Evolutionary conservation across 2,329 filamentous ascomycete genomes (phyloP).

Genomic region (Aspergillus sp.): DNA sequence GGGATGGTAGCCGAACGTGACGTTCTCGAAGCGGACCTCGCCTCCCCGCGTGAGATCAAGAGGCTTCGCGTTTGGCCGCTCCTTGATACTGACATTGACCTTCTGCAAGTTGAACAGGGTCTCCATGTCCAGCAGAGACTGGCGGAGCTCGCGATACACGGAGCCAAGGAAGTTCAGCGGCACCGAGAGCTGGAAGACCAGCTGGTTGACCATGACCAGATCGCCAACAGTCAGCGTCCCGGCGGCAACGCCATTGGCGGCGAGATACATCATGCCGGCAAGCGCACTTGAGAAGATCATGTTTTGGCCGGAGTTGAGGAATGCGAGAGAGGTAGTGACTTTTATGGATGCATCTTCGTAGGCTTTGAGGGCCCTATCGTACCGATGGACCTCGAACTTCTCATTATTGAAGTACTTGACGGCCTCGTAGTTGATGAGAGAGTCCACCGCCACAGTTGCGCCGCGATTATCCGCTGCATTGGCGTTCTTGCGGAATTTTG

Average conservation of each 20-base stretch:
- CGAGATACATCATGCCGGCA: slow-evolving; percentile 97
- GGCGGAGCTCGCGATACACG: slow-evolving; percentile 88
- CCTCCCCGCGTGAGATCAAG: slow-evolving; percentile 67
- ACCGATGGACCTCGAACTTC: slow-evolving; percentile 81
- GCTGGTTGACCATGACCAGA: slow-evolving; percentile 96
- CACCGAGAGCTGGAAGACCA: slow-evolving; percentile 95
- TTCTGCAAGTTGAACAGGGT: slow-evolving; percentile 96
- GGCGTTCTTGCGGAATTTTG: slow-evolving; percentile 87
- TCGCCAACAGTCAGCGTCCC: slow-evolving; percentile 85
- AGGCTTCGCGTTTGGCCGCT: slow-evolving; percentile 63
- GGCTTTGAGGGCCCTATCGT: slow-evolving; percentile 72
- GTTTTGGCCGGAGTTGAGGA: slow-evolving; percentile 92
- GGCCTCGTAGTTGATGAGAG: slow-evolving; percentile 95
- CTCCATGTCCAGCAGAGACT: slow-evolving; percentile 96
- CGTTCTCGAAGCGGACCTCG: slow-evolving; percentile 89
- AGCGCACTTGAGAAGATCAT: slow-evolving; percentile 92
- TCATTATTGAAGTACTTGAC: slow-evolving; percentile 99
- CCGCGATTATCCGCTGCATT: slow-evolving; percentile 95
- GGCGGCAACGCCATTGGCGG: slow-evolving; percentile 74
- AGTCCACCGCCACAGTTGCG: slow-evolving; percentile 91
- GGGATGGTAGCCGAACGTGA: slow-evolving; percentile 82
- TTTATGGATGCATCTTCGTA: slow-evolving; percentile 97
- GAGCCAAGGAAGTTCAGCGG: slow-evolving; percentile 97
- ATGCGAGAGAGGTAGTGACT: slow-evolving; percentile 82
- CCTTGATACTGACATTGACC: slow-evolving; percentile 79